Evolutionary conservation across 345 rosid genomes (phyloP).

Genomic region (Gossypium stocksii): DNA sequence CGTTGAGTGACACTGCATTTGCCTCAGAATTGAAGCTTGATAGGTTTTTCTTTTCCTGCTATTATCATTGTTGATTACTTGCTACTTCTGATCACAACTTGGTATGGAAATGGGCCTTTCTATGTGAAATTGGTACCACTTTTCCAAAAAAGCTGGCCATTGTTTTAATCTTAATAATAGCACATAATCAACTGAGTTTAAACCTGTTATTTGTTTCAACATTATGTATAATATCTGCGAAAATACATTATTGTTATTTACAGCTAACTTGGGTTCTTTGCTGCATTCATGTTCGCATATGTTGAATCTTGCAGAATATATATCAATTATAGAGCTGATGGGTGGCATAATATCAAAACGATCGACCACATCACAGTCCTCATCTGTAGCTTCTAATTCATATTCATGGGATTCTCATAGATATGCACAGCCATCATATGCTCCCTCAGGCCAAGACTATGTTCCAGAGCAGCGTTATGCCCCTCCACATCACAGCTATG

Average conservation of each 20-base stretch:
- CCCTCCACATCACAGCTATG: conserved; percentile 37
- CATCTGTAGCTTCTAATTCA: conserved; percentile 35
- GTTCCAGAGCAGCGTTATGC: conserved; percentile 31
- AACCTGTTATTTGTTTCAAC: background rate
- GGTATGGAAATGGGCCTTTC: background rate
- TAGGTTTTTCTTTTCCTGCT: background rate
- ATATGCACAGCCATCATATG: conserved; percentile 40
- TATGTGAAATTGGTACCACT: background rate
- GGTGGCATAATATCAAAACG: conserved; percentile 55
- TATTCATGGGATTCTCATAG: conserved; percentile 32
- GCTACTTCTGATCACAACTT: background rate
- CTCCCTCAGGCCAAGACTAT: conserved; percentile 39
- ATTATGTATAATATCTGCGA: background rate
- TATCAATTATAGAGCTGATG: conserved; percentile 33
- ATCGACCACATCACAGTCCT: conserved; percentile 20
- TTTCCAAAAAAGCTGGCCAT: background rate
- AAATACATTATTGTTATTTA: background rate
- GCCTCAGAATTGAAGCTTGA: background rate
- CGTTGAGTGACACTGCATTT: background rate
- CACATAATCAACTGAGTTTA: background rate
- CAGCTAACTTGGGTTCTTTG: background rate
- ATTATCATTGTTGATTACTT: background rate
- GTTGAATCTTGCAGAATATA: conserved; percentile 23
- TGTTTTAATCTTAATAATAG: background rate
- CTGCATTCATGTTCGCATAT: conserved; percentile 12